A percentile compares a stretch with the other conserved stretches of the same genome.
phyloP scores from a whole-genome alignment of 1,284 basidiomycete genomes.

The Sanguinoderma infundibulare region DNA sequence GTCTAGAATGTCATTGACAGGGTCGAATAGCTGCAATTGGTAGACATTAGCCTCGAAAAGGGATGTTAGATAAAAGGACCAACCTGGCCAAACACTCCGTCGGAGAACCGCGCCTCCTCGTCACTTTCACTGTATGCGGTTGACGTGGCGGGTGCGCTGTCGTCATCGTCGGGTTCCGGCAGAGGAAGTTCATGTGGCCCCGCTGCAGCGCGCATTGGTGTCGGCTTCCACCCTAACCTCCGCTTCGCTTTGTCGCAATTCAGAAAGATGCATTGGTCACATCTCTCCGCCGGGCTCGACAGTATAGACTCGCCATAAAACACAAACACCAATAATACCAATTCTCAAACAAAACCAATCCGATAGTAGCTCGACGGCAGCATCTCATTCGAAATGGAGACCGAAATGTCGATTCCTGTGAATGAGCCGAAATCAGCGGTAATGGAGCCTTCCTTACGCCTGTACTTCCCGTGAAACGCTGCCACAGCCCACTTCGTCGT shows the following conservation, averaged over 20 bases:
- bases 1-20: slow-evolving; percentile 19
- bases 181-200: slow-evolving; percentile 21
- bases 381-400: slow-evolving; percentile 3
- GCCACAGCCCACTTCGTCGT: slow-evolving; percentile 19
- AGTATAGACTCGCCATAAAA: neutral
- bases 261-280: slow-evolving; percentile 29
- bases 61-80: neutral
- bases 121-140: neutral
- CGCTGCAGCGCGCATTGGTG: slow-evolving; percentile 20
- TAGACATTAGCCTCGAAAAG: neutral
- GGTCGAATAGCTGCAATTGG: slow-evolving; percentile 9
- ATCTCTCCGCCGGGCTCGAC: neutral
- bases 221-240: slow-evolving; percentile 5
- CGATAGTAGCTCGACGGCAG: slow-evolving; percentile 1
- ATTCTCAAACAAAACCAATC: neutral
- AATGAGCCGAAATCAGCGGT: slow-evolving; percentile 1
- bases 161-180: slow-evolving; percentile 1
- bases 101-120: neutral
- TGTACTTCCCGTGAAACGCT: slow-evolving; percentile 5
- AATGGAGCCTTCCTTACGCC: slow-evolving; percentile 4
- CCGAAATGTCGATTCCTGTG: slow-evolving; percentile 1
- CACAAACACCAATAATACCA: neutral
- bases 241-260: slow-evolving; percentile 29
- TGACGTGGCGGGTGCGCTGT: neutral
- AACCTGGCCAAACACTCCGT: neutral